Conservation (phyloP, 2,329 filamentous ascomycete genomes). For the Xylariomycetidae sp. region DNA sequence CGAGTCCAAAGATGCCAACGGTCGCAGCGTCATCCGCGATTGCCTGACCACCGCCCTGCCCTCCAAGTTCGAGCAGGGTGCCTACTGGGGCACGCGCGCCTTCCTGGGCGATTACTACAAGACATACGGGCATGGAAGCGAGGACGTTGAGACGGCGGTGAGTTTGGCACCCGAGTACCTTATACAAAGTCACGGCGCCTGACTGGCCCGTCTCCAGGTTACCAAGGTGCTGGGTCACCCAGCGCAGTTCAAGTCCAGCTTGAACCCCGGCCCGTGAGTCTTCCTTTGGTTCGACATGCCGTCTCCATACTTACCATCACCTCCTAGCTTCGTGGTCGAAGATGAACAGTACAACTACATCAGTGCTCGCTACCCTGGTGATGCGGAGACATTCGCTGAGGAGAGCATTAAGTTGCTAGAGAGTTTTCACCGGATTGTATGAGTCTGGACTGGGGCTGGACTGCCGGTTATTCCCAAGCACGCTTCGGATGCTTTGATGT, state of each 20-base stretch:
- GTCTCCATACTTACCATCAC: constrained; percentile 6
- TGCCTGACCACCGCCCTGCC: constrained; percentile 44
- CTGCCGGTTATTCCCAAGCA: too few species aligned
- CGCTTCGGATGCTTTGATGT: too few species aligned
- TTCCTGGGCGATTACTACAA: constrained; percentile 52
- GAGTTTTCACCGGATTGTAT: constrained; percentile 23
- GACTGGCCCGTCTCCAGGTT: constrained; percentile 27
- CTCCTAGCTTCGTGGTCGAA: constrained; percentile 39
- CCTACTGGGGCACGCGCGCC: constrained; percentile 41
- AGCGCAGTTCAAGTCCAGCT: constrained; percentile 38
- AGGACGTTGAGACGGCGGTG: constrained; percentile 41
- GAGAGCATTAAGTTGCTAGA: constrained; percentile 35
- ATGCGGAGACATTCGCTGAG: constrained; percentile 36
- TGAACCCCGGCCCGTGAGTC: constrained; percentile 36
- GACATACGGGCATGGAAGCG: constrained; percentile 46
- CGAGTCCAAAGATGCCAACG: constrained; percentile 32
- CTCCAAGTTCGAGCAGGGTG: constrained; percentile 40
- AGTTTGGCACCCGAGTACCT: constrained; percentile 10
- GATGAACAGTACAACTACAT: constrained; percentile 44
- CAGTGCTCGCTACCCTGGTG: constrained; percentile 39
- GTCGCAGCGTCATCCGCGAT: constrained; percentile 40
- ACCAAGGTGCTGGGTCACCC: constrained; percentile 36
- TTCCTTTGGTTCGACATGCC: not conserved
- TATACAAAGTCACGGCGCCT: not conserved
- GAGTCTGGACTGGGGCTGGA: too few species aligned